phyloP scores from a whole-genome alignment of 345 rosid species.

The Sonneratia alba region DNA sequence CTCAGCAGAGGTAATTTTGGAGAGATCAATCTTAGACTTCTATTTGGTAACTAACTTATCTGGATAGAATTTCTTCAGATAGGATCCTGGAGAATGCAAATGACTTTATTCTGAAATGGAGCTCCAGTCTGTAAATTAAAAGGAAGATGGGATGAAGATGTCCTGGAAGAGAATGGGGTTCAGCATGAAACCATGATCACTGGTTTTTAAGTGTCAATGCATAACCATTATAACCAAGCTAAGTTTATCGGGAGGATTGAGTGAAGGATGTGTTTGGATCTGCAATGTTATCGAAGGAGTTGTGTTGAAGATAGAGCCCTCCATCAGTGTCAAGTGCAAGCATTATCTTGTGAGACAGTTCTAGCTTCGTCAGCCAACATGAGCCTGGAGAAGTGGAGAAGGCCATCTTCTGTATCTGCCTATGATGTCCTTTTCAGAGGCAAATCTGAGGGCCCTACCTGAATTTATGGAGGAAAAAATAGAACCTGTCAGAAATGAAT shows the following conservation, averaged over 20 bases:
- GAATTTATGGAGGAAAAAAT: neutral
- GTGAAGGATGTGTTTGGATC: no score
- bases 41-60: neutral
- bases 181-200: neutral
- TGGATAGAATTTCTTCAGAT: neutral
- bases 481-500: neutral
- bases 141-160: neutral
- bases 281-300: no score
- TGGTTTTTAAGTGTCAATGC: neutral
- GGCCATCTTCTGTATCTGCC: no score
- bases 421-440: no score
- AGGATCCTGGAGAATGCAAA: neutral
- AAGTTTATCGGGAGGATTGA: no score
- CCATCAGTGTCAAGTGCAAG: constrained; percentile 55
- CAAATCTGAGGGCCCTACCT: constrained; percentile 87
- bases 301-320: no score
- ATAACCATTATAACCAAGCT: neutral
- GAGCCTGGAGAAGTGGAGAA: constrained; percentile 50
- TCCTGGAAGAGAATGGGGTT: neutral
- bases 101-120: neutral
- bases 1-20: neutral
- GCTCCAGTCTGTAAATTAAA: no score
- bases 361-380: constrained; percentile 38
- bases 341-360: constrained; percentile 41
- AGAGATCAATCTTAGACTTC: neutral